Base-by-base conservation (phyloP, 2,329 filamentous ascomycete genomes). In the Grosmannia huntii region DNA sequence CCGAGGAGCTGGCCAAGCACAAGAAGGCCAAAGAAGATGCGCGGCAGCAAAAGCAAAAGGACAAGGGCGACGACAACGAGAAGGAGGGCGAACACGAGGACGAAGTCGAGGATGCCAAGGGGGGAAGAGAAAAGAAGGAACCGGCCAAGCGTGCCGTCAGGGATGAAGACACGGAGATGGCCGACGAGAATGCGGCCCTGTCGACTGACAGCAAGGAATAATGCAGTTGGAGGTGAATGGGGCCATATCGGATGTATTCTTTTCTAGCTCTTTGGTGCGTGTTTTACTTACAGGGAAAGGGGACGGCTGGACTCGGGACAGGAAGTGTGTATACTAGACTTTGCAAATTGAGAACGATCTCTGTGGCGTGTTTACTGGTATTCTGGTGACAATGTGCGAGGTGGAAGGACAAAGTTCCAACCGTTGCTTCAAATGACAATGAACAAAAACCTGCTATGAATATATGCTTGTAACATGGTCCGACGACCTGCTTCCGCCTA, bases 81-180 rank as follows among this genome's bases (percentile, higher is more conserved):
- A 54, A 60, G n/a, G 52, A 59, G 21, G 53, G 56, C 46, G 41
- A 44, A 19, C 41, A 44, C 41, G 19, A 44, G 2, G 41, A 9
- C 7, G 54, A 53, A 10, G 53, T 48, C n/a, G 44, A 60, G 21
- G 33, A 56, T 3, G 60, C 61, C 11, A 61, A 58, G 5, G 48
- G 53, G 0, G 58, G 44, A 6, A 52, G 36, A 6, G 55, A 36
- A 16, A 50, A 46, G 14, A 38, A 5, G 19, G 19, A 52, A 53
- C 9, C 14, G 44, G 23, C 49, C n/a, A 48, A 28, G 9, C 14
- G 41, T 5, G 12, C 38, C 59, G 66, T 71, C 38, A 71, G 75
- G 57, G 74, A 76, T n/a, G 74, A 77, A 57, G 76, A 77, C 60
- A 71, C 76, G 5, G 75, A 78, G 63, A 78, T 78, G 75, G 68